Conservation (phyloP, 1,139 yeast genomes). For the Zygosaccharomyces sapae region DNA sequence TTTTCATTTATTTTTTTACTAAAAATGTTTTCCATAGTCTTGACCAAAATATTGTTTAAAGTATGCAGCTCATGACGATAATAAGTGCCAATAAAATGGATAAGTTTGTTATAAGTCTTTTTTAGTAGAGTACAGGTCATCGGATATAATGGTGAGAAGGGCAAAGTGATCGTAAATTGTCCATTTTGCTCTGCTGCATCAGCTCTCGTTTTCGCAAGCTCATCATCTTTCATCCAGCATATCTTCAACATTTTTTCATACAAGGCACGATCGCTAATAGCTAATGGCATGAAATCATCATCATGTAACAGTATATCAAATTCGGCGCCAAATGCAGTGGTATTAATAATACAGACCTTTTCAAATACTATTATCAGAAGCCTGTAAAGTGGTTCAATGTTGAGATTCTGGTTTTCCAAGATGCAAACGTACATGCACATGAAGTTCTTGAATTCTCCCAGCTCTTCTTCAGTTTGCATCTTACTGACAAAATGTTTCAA, state of each 20-base stretch:
- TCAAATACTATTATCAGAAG: conserved; percentile 57
- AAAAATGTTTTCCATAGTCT: conserved; percentile 65
- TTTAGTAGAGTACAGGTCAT: conserved; percentile 76
- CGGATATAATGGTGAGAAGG: conserved; percentile 86
- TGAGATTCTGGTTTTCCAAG: conserved; percentile 67
- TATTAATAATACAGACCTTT: conserved; percentile 54
- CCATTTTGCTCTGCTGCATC: conserved; percentile 37
- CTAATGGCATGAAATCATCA: conserved; percentile 87
- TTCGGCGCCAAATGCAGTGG: conserved; percentile 55
- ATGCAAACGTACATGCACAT: conserved; percentile 74
- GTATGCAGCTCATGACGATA: conserved; percentile 52
- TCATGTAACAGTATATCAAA: conserved; percentile 63
- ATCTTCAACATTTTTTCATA: conserved; percentile 60
- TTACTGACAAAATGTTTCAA: conserved; percentile 38
- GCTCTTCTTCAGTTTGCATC: conserved; percentile 38
- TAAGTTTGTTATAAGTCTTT: conserved; percentile 58
- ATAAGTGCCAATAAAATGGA: conserved; percentile 56
- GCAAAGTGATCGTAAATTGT: conserved; percentile 67
- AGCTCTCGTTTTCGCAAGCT: conserved; percentile 40
- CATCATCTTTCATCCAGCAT: conserved; percentile 62
- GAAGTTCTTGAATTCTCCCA: conserved; percentile 50
- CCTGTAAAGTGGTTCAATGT: conserved; percentile 58
- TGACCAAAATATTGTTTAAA: conserved; percentile 49
- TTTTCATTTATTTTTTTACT: conserved; percentile 67
- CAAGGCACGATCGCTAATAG: conserved; percentile 54